These are phyloP conservation scores for Davidsoniella neocaledoniae DNA, from an alignment of 2,329 filamentous ascomycete species.

Conservation along the genomic window DNA sequence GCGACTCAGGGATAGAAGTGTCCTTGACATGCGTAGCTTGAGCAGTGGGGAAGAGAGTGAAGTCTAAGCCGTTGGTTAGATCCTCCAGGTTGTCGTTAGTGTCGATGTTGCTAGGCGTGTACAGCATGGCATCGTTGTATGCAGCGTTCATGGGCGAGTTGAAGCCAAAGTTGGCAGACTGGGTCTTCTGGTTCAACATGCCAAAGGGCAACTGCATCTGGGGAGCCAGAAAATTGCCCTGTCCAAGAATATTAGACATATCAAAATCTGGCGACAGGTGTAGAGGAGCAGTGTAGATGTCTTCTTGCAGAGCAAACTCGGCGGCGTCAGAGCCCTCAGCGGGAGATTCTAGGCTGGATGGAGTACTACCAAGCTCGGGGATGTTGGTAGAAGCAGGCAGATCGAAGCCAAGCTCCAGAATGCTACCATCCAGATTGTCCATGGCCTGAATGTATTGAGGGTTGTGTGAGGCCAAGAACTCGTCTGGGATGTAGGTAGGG, in stretches of 20 bases:
- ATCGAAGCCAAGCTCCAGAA: constrained; percentile 10
- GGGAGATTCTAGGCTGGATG: constrained; percentile 8
- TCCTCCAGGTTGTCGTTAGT: constrained; percentile 52
- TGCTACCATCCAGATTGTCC: constrained; percentile 24
- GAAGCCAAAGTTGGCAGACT: constrained; percentile 14
- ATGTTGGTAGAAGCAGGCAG: constrained; percentile 7
- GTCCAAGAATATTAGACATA: constrained; percentile 18
- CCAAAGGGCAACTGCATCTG: constrained; percentile 4
- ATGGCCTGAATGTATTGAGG: constrained; percentile 18
- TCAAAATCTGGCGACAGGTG: constrained; percentile 22
- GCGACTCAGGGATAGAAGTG: constrained; percentile 23
- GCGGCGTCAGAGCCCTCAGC: constrained; percentile 26
- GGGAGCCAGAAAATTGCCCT: background rate
- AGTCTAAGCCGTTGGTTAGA: constrained; percentile 30
- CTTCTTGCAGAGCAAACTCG: constrained; percentile 45
- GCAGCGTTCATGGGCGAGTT: constrained; percentile 44
- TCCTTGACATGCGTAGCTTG: constrained; percentile 11
- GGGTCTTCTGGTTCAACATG: constrained; percentile 6
- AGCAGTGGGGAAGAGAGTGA: constrained; percentile 40
- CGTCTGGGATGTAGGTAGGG: constrained; percentile 30
- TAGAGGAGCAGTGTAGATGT: constrained; percentile 43
- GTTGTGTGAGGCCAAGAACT: constrained; percentile 25
- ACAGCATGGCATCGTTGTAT: constrained; percentile 36
- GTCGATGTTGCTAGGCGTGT: constrained; percentile 45
- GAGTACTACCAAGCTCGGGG: constrained; percentile 10